A percentile compares a stretch with the other conserved stretches of the same genome.
These are phyloP conservation scores for Hordeum marinum DNA, from an alignment of 176 grass and related monocot species.

Conservation along the genomic window DNA sequence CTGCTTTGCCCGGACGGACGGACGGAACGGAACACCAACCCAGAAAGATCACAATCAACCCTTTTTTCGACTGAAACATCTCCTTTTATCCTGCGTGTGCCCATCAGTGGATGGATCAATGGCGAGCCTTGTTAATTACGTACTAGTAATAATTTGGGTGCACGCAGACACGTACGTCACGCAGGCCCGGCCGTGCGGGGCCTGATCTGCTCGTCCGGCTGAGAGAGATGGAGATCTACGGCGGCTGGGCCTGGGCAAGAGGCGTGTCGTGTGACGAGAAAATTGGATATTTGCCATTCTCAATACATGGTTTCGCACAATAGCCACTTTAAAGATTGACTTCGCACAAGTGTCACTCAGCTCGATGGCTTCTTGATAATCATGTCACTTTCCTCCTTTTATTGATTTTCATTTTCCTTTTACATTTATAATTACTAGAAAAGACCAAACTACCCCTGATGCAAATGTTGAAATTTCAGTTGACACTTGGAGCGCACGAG, in stretches of 20 bases:
- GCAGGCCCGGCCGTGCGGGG: neutral
- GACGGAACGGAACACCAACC: neutral
- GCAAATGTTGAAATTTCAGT: too few species aligned
- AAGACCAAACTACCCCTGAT: too few species aligned
- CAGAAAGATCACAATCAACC: neutral
- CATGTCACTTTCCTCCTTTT: too few species aligned
- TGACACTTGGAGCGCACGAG: too few species aligned
- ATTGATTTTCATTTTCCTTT: too few species aligned
- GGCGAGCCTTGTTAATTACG: neutral
- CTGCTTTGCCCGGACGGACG: neutral
- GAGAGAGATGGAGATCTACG: neutral
- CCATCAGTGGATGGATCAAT: neutral
- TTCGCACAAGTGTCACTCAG: too few species aligned
- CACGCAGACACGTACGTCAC: neutral
- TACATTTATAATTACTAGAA: too few species aligned
- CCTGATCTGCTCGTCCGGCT: neutral
- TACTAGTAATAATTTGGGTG: neutral
- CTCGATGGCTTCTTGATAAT: too few species aligned
- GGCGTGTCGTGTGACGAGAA: neutral
- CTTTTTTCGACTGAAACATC: neutral
- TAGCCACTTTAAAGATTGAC: too few species aligned
- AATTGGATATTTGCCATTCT: too few species aligned
- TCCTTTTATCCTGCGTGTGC: neutral
- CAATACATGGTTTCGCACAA: too few species aligned
- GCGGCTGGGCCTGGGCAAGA: neutral